A percentile compares a stretch with the other conserved stretches of the same genome.
Evolutionary conservation across 2,329 filamentous ascomycete species (phyloP).

Genomic region (Lasiodiplodia theobromae): DNA sequence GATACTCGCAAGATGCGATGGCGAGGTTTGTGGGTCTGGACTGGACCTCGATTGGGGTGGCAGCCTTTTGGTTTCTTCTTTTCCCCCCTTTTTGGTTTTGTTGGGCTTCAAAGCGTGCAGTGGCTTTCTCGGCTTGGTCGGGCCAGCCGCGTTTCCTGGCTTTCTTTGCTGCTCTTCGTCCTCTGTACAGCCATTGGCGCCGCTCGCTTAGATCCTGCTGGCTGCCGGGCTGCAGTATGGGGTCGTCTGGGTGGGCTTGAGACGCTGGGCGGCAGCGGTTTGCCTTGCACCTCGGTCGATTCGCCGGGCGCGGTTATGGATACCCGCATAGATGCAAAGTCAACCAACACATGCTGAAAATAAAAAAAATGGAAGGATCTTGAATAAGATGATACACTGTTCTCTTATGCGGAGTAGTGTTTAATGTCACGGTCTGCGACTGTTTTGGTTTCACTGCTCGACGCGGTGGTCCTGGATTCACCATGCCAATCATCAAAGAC

Average conservation of each 20-base stretch:
- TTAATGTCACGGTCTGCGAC: background rate
- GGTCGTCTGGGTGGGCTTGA: too few species aligned
- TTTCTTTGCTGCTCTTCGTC: background rate
- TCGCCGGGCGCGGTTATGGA: background rate
- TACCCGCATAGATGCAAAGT: constrained; percentile 16
- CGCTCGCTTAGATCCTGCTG: constrained; percentile 13
- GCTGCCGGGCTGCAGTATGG: constrained; percentile 4
- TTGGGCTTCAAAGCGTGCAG: background rate
- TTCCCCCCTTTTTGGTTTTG: constrained; percentile 11
- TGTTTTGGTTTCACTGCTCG: background rate
- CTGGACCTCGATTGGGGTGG: background rate
- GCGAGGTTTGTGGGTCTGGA: background rate
- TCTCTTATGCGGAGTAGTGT: background rate
- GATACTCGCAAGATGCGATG: background rate
- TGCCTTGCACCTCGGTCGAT: background rate
- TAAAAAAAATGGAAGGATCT: constrained; percentile 21
- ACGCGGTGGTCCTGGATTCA: background rate
- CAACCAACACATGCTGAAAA: constrained; percentile 4
- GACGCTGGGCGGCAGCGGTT: background rate
- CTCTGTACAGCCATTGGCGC: constrained; percentile 5
- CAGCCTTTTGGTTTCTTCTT: constrained; percentile 9
- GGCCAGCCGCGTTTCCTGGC: background rate
- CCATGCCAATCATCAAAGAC: background rate
- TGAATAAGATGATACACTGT: constrained; percentile 11
- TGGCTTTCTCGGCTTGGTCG: constrained; percentile 14